These are phyloP conservation scores for Pyrenochaeta sp. DNA, from an alignment of 2,329 filamentous ascomycete genomes.

Conservation along the genomic window DNA sequence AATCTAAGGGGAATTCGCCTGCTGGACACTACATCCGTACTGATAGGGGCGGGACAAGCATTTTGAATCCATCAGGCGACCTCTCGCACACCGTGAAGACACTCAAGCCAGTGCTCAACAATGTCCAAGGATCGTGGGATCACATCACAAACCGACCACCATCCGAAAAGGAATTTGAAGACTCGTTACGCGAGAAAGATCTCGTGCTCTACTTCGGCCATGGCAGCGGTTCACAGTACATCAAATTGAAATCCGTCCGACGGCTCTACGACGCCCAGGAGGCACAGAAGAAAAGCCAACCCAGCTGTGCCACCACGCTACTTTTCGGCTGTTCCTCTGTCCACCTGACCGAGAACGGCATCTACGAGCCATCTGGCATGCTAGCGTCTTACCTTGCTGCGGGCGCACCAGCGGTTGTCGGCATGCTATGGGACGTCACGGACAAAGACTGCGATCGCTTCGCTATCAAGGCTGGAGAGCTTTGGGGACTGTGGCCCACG, in stretches of 20 bases:
- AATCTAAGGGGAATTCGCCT: slow-evolving; percentile 11
- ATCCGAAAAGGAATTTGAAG: slow-evolving; percentile 77
- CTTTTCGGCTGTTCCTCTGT: slow-evolving; percentile 96
- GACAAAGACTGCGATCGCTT: slow-evolving; percentile 97
- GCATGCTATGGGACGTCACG: slow-evolving; percentile 97
- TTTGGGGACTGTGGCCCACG: slow-evolving; percentile 78
- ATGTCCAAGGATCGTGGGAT: slow-evolving; percentile 64
- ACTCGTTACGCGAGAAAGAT: slow-evolving; percentile 69
- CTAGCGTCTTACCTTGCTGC: slow-evolving; percentile 92
- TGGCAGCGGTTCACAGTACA: slow-evolving; percentile 92
- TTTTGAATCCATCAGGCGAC: slow-evolving; percentile 89
- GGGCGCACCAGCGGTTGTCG: slow-evolving; percentile 79
- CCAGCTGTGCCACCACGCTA: slow-evolving; percentile 76
- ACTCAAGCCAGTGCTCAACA: slow-evolving; percentile 72
- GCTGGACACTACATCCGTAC: slow-evolving; percentile 59
- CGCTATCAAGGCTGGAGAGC: slow-evolving; percentile 77
- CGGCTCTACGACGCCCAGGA: slow-evolving; percentile 66
- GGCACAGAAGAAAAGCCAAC: slow-evolving; percentile 17
- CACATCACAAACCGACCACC: slow-evolving; percentile 74
- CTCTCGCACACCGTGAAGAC: slow-evolving; percentile 79
- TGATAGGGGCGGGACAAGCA: slow-evolving; percentile 69
- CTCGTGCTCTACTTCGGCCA: slow-evolving; percentile 95
- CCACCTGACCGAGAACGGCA: slow-evolving; percentile 76
- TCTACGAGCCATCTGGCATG: slow-evolving; percentile 87
- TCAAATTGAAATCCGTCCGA: slow-evolving; percentile 82